Evolutionary conservation across 208 protist species (phyloP), one percentile per base, ranked within the genome.

Genomic region (Lotmaria passim): DNA sequence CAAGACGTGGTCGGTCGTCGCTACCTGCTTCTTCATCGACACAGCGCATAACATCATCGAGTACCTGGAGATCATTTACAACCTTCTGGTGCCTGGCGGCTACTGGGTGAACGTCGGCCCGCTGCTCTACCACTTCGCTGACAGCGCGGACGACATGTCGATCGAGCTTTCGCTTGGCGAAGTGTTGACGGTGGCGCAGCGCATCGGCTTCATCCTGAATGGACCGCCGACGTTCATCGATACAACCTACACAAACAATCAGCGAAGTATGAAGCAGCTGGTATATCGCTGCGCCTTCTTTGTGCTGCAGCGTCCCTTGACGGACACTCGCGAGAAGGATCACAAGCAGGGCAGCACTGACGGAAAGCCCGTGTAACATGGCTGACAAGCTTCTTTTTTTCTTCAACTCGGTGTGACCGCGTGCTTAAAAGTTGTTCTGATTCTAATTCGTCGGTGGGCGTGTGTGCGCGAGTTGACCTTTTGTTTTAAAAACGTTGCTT

Each of bases 21-120:
- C 89, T 24, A 98, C 97, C 17, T 98, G 94, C 68, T 99, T 98
- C 78, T 99, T 99, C 71, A 91, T 99, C 66, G 98, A 99, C 82
- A 99, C 98, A 4, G 97, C 98, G 5, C 92, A 97, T 74, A 98
- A 99, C 75, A 93, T 99, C 58, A 85, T 98, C 59, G 93, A 98
- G 65, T 99, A 99, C 70, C 68, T 99, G 26, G 85, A 97, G 64
- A 95, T 87, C 55, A 98, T 99, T 56, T 90, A 93, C 72, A 75
- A 93, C 36, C 75, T 98, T 28, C 87, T 98, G 24, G 75, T 87
- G 15, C 87, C 91, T 2, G 97, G 97, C 3, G 98, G 96, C n/a
- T 89, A 94, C 57, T 99, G 96, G 96, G 87, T 98, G 41, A 99
- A 99, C 73, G 70, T 98, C 36, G 96, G 97, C 0, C 98, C 98